A percentile compares a stretch with the other conserved stretches of the same genome.
These are phyloP conservation scores for Entrophospora sp. DNA, from an alignment of 192 early-diverging fungal genomes.

Conservation along the genomic window DNA sequence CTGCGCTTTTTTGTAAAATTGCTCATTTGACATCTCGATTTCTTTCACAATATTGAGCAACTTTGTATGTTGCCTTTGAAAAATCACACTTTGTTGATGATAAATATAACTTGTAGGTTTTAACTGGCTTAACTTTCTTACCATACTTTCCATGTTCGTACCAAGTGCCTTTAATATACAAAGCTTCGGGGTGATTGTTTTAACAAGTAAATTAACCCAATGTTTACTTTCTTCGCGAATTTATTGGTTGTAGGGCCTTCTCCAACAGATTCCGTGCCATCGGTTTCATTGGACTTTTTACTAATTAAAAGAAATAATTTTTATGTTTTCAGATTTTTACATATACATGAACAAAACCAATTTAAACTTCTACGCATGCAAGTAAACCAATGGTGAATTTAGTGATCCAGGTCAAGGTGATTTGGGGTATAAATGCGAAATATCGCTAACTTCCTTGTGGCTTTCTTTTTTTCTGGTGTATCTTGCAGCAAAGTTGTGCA, in stretches of 20 bases:
- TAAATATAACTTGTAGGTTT: slow-evolving; percentile 56
- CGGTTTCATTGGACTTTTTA: not conserved
- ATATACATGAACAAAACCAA: too few species aligned
- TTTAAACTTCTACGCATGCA: too few species aligned
- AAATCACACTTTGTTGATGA: slow-evolving; percentile 57
- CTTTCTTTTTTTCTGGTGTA: too few species aligned
- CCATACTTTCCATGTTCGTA: slow-evolving; percentile 55
- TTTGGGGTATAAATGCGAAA: too few species aligned
- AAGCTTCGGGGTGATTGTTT: slow-evolving; percentile 61
- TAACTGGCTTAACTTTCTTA: slow-evolving; percentile 46
- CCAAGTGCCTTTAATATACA: slow-evolving; percentile 67
- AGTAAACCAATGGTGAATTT: too few species aligned
- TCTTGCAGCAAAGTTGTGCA: too few species aligned
- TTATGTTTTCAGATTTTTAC: too few species aligned
- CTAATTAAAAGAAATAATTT: too few species aligned
- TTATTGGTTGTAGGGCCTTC: slow-evolving; percentile 21
- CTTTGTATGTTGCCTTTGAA: slow-evolving; percentile 56
- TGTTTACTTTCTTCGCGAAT: slow-evolving; percentile 54
- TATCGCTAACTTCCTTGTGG: too few species aligned
- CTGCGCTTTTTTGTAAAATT: slow-evolving; percentile 57
- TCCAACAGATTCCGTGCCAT: not conserved
- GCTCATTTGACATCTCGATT: slow-evolving; percentile 54
- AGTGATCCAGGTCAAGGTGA: too few species aligned
- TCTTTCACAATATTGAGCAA: slow-evolving; percentile 54
- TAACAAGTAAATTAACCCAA: slow-evolving; percentile 65